phyloP scores from a whole-genome alignment of 2,329 filamentous ascomycete genomes.

The Beauveria caledonica region DNA sequence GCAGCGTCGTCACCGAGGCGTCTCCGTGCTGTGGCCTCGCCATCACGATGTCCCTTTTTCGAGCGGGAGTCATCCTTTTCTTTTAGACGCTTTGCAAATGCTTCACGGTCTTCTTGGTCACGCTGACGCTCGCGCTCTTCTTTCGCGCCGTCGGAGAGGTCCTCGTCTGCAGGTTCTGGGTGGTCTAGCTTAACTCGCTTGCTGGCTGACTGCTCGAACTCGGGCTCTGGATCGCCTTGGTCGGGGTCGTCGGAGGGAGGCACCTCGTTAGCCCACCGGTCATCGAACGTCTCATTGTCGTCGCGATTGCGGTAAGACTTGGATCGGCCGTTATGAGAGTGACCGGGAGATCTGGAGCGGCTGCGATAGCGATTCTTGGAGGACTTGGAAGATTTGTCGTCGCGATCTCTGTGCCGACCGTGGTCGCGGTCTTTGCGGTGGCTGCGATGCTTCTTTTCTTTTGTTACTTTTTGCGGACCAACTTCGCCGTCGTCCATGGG shows the following conservation, averaged over 20 bases:
- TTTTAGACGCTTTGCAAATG: slow-evolving; percentile 67
- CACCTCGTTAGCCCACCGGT: slow-evolving; percentile 77
- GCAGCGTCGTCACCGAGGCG: slow-evolving; percentile 45
- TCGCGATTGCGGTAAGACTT: slow-evolving; percentile 37
- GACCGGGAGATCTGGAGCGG: slow-evolving; percentile 26
- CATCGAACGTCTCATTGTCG: slow-evolving; percentile 52
- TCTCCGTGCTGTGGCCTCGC: slow-evolving; percentile 49
- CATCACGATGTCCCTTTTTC: slow-evolving; percentile 57
- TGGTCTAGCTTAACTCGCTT: slow-evolving; percentile 62
- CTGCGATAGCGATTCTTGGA: slow-evolving; percentile 19
- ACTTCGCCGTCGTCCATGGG: slow-evolving; percentile 59
- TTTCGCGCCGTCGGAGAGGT: slow-evolving; percentile 52
- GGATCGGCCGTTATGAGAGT: slow-evolving; percentile 24
- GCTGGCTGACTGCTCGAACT: slow-evolving; percentile 60
- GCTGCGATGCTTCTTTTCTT: slow-evolving; percentile 38
- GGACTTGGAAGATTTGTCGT: slow-evolving; percentile 16
- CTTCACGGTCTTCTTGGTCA: slow-evolving; percentile 69
- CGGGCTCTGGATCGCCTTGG: slow-evolving; percentile 40
- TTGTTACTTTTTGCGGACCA: slow-evolving; percentile 44
- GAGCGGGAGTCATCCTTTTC: slow-evolving; percentile 63
- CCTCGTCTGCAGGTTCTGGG: slow-evolving; percentile 36
- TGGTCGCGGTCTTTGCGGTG: slow-evolving; percentile 19
- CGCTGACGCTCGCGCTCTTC: slow-evolving; percentile 51
- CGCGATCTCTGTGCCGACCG: slow-evolving; percentile 14
- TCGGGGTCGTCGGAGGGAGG: slow-evolving; percentile 34